Conservation (phyloP, 768 basidiomycete species). For the Agrocybe chaxingu region DNA sequence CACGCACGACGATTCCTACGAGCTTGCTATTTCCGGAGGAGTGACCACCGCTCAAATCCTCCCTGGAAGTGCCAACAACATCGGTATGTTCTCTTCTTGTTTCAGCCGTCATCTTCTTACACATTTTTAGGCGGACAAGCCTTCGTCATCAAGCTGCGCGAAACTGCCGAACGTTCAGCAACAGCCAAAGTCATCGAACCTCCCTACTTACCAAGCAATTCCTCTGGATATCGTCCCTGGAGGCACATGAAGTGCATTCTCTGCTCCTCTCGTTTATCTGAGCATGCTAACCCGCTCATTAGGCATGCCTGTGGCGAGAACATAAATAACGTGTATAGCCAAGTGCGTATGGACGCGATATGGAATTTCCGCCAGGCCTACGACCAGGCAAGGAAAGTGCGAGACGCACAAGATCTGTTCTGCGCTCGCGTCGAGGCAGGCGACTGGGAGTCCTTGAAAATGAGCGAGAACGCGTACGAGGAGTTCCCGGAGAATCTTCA, state of each 20-base stretch:
- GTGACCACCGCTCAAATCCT: conserved; percentile 76
- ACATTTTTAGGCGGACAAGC: conserved; percentile 62
- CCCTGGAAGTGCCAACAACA: conserved; percentile 64
- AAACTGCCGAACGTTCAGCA: conserved; percentile 66
- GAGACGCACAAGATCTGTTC: conserved; percentile 64
- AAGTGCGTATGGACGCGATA: conserved; percentile 57
- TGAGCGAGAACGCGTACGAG: conserved; percentile 16
- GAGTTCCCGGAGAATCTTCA: conserved; percentile 67
- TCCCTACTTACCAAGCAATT: conserved; percentile 50
- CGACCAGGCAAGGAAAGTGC: conserved; percentile 61
- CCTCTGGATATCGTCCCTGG: conserved; percentile 45
- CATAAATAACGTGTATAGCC: conserved; percentile 41
- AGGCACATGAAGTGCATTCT: conserved; percentile 69
- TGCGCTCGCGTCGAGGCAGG: conserved; percentile 48
- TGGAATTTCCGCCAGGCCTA: conserved; percentile 77
- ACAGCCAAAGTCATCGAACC: conserved; percentile 72
- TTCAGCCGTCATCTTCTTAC: neutral
- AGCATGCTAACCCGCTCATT: neutral
- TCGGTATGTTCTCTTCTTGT: conserved; percentile 34
- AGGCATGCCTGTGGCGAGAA: conserved; percentile 77
- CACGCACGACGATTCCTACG: conserved; percentile 65
- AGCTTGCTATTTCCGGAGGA: conserved; percentile 60
- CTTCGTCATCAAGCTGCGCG: conserved; percentile 71
- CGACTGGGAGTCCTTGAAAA: conserved; percentile 37
- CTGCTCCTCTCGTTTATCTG: neutral